A percentile compares a stretch with the other conserved stretches of the same genome.
These are phyloP conservation scores for Debaryomyces maramus DNA, from an alignment of 805 yeast genomes.

Conservation along the genomic window DNA sequence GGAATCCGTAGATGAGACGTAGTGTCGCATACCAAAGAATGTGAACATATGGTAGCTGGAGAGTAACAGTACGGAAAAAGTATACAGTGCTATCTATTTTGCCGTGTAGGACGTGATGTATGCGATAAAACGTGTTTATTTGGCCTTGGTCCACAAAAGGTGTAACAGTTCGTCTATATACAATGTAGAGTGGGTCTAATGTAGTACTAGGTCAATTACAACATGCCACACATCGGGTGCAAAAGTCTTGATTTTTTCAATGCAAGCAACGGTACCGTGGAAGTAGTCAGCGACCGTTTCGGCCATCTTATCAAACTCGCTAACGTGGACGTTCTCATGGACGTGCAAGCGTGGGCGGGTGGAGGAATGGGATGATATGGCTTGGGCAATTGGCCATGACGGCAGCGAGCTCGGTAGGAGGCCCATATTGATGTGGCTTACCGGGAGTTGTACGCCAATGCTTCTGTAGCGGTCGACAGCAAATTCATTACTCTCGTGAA, in stretches of 20 bases:
- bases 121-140: no score
- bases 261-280: conserved; percentile 25
- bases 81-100: no score
- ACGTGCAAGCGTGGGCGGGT: conserved; percentile 49
- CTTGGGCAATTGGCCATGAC: conserved; percentile 55
- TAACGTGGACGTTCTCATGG: conserved; percentile 68
- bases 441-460: conserved; percentile 14
- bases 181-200: neutral
- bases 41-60: no score
- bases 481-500: conserved; percentile 61
- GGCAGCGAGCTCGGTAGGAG: conserved; percentile 68
- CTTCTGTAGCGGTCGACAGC: conserved; percentile 43
- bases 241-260: conserved; percentile 75
- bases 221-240: conserved; percentile 88
- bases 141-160: no score
- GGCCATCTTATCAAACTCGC: conserved; percentile 37
- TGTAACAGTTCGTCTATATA: no score
- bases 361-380: conserved; percentile 14
- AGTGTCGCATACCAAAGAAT: no score
- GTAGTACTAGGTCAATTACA: conserved; percentile 36
- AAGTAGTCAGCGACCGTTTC: conserved; percentile 17
- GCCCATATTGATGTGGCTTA: conserved; percentile 74
- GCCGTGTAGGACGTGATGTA: no score
- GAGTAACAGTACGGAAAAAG: no score
- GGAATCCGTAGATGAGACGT: no score